Percentiles rank a stretch among this genome's conserved stretches.
Conservation (phyloP, 2,329 filamentous ascomycete genomes). For the Penicillium sp. region DNA sequence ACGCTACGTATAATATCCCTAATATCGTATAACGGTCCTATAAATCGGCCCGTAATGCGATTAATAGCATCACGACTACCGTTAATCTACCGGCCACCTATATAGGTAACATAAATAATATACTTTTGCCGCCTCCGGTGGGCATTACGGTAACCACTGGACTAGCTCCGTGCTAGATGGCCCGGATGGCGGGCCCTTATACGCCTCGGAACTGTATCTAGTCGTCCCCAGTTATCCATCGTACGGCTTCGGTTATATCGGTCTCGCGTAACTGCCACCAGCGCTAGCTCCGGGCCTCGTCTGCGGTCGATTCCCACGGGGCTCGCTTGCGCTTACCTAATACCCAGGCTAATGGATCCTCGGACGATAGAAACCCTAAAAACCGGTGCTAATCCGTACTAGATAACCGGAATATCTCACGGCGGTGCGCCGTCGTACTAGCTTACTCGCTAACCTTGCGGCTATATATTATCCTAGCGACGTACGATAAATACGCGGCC, state of each 20-base stretch:
- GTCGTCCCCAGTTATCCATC: neutral
- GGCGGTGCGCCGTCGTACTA: neutral
- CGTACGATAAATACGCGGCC: slow-evolving; percentile 1
- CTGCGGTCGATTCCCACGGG: neutral
- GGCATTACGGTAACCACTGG: too few species aligned
- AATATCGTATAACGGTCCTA: too few species aligned
- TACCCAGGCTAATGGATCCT: neutral
- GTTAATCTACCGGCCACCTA: too few species aligned
- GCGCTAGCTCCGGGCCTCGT: neutral
- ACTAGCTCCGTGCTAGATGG: neutral
- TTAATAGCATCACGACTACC: too few species aligned
- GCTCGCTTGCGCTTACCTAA: neutral
- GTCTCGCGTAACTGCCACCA: neutral
- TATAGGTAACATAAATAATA: too few species aligned
- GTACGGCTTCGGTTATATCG: neutral
- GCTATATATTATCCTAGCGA: slow-evolving; percentile 1
- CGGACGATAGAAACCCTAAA: slow-evolving; percentile 1
- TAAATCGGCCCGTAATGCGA: too few species aligned
- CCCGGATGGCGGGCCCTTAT: neutral
- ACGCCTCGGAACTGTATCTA: neutral
- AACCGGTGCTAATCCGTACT: slow-evolving; percentile 6
- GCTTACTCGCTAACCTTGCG: neutral
- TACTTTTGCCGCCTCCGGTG: too few species aligned
- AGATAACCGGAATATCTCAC: neutral
- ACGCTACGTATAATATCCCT: too few species aligned